A percentile compares a stretch with the other conserved stretches of the same genome.
These are phyloP conservation scores for Neurospora cerealis DNA, from an alignment of 495 filamentous ascomycete species.

Conservation along the genomic window DNA sequence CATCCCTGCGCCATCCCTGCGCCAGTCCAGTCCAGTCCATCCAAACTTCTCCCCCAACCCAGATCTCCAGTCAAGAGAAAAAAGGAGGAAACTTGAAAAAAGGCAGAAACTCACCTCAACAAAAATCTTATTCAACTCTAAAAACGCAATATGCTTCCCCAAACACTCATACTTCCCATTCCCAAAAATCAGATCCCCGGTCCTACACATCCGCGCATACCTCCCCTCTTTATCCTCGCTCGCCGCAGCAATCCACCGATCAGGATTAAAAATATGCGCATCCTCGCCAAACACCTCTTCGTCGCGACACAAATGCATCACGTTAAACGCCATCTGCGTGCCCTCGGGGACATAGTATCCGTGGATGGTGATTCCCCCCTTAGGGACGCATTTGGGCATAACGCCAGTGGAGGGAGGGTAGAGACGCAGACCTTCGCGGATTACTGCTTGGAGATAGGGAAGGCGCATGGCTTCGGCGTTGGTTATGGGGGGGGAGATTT, in stretches of 20 bases:
- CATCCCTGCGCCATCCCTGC: too few relatives aligned
- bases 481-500: too few relatives aligned
- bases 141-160: conserved; percentile 27
- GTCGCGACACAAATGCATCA: too few relatives aligned
- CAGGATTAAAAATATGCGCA: conserved; percentile 24
- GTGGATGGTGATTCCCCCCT: too few relatives aligned
- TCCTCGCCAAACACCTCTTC: conserved; percentile 26
- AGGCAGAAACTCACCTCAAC: conserved; percentile 35
- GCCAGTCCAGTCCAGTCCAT: too few relatives aligned
- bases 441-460: too few relatives aligned
- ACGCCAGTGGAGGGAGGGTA: too few relatives aligned
- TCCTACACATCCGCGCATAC: conserved; percentile 21
- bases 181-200: conserved; percentile 21
- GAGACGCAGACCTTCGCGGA: too few relatives aligned
- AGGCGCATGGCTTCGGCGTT: too few relatives aligned
- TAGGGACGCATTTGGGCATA: too few relatives aligned
- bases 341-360: too few relatives aligned
- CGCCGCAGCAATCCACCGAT: background rate
- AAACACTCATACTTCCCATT: conserved; percentile 31
- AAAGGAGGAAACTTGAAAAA: background rate
- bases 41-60: background rate
- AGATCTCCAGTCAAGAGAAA: background rate
- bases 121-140: conserved; percentile 42
- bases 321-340: too few relatives aligned
- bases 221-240: conserved; percentile 15